Evolutionary conservation across 179 eudicot species (phyloP).

Genomic region (Patellifolia procumbens): DNA sequence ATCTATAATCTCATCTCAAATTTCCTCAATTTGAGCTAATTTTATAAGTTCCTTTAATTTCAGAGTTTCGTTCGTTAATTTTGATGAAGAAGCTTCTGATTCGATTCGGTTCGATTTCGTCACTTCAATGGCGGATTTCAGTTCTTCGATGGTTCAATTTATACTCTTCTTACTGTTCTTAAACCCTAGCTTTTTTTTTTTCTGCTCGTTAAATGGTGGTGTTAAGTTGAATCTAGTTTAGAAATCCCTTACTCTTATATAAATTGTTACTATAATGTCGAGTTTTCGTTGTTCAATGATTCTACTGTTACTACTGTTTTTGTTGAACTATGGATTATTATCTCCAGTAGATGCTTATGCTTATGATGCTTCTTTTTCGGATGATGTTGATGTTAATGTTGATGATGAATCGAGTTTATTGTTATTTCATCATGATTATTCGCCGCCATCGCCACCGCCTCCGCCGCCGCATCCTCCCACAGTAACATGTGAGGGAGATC

Average conservation of each 20-base stretch:
- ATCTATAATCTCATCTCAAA: not conserved
- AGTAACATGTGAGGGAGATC: slow-evolving; percentile 73
- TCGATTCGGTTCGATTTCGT: not conserved
- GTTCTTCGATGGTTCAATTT: not conserved
- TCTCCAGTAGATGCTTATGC: not conserved
- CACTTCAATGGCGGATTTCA: slow-evolving; percentile 19
- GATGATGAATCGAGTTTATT: slow-evolving; percentile 23
- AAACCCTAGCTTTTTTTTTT: not conserved
- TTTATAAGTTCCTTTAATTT: not conserved
- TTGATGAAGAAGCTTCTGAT: not conserved
- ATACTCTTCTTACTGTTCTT: not conserved
- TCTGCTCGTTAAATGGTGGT: not conserved
- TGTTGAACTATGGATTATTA: slow-evolving; percentile 15
- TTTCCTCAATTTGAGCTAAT: not conserved
- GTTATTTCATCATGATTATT: slow-evolving; percentile 49
- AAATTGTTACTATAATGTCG: not conserved
- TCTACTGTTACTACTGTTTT: slow-evolving; percentile 1
- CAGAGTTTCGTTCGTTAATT: not conserved
- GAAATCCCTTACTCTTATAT: too few relatives aligned
- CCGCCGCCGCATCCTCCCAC: slow-evolving; percentile 71
- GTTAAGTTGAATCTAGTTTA: not conserved
- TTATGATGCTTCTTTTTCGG: not conserved
- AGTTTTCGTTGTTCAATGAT: slow-evolving; percentile 4
- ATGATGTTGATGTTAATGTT: slow-evolving; percentile 15
- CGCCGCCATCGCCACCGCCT: slow-evolving; percentile 79